Evolutionary conservation across 192 early-diverging fungal species (phyloP).

Genomic region (Mortierella antarctica): DNA sequence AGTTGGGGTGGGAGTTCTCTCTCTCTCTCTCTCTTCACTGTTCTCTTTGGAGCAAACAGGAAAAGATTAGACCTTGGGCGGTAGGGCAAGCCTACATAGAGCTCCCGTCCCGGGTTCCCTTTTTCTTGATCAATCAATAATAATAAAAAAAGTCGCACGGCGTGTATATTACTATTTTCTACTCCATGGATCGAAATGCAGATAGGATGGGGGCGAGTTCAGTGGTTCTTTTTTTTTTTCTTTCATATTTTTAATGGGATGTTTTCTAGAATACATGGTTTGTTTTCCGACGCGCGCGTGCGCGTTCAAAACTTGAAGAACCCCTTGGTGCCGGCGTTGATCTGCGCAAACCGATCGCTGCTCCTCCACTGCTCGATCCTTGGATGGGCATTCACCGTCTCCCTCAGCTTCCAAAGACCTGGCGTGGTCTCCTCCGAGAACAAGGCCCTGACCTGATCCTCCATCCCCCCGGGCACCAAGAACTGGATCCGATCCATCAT

Average conservation of each 20-base stretch:
- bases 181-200: too few relatives aligned
- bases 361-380: constrained; percentile 1
- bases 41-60: neutral
- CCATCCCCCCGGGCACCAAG: constrained; percentile 13
- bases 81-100: neutral
- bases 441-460: neutral
- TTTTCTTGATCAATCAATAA: too few relatives aligned
- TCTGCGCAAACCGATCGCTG: neutral
- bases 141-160: too few relatives aligned
- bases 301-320: constrained; percentile 19
- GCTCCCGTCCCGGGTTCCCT: neutral
- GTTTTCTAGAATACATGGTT: neutral
- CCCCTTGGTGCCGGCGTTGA: constrained; percentile 10
- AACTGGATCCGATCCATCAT: constrained; percentile 13
- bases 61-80: neutral
- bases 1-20: too few relatives aligned
- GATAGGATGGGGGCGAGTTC: too few relatives aligned
- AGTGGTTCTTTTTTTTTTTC: neutral
- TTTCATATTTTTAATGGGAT: neutral
- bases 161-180: too few relatives aligned
- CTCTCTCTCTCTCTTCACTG: too few relatives aligned
- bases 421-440: constrained; percentile 13
- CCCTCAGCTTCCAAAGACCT: constrained; percentile 15
- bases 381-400: constrained; percentile 3
- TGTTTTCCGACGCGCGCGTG: too few relatives aligned